Base-by-base conservation (phyloP, 2,329 filamentous ascomycete genomes). In the Tetracladium maxilliforme region DNA sequence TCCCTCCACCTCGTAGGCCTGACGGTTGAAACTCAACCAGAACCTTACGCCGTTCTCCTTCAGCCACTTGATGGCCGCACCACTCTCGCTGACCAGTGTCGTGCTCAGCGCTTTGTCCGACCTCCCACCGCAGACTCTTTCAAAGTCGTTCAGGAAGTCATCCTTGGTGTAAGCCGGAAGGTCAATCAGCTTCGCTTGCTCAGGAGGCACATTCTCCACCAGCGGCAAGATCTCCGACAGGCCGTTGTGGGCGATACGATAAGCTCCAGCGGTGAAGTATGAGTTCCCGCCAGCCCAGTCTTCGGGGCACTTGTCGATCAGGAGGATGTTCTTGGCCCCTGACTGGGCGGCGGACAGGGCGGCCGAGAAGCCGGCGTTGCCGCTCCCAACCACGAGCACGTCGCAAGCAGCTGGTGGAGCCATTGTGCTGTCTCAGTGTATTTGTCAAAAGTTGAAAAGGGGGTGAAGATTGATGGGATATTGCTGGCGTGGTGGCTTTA, bases 1-100 rank as follows among this genome's bases (percentile, higher is more conserved):
- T 1, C 64, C 68, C 25, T 66, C 52, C n/a, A 75, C 58, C 29
- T 70, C 52, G 40, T 73, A 79, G 0, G 73, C 67, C 39, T 80
- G 72, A 4, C 73, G 54, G 30, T 75, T 68, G 43, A 77, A 77
- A 3, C 59, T 64, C 4, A 78, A 48, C 37, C 69, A 58, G 36
- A 70, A 75, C 2, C 56, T 49, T 3, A 72, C 47, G 0, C 70
- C 70, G 20, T 66, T 54, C 23, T 41, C 33, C 2, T 53, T 53
- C 3, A 75, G 49, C 70, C 70, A 74, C 35, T 62, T 58, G 6
- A 71, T 44, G 0, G 63, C 46, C 1, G 41, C 43, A 25, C 58
- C 58, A 1, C 59, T 65, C 12, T 70, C 60, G 2, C 49, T 33
- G 1, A 78, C 54, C 2, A 78, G 46, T 0, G 48, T 46, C 10